phyloP scores from a whole-genome alignment of 2,329 filamentous ascomycete species.

The Teratosphaeria epicoccoides region DNA sequence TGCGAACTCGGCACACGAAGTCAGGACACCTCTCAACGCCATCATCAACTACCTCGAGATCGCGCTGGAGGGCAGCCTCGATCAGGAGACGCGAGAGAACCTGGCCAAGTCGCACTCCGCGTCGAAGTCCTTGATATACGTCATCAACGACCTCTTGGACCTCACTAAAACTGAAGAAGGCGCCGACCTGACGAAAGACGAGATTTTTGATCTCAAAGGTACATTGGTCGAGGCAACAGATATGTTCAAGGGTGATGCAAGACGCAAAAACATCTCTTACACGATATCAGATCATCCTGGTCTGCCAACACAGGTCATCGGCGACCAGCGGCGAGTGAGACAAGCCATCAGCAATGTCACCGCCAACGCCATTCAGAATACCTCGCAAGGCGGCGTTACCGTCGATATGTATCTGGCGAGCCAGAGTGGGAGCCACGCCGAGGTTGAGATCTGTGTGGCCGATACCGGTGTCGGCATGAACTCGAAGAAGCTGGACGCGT shows the following conservation, averaged over 20 bases:
- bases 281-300: conserved; percentile 56
- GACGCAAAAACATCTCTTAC: conserved; percentile 63
- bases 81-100: conserved; percentile 75
- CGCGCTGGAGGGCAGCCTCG: conserved; percentile 68
- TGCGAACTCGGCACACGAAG: conserved; percentile 84
- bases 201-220: conserved; percentile 60
- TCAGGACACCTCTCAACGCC: conserved; percentile 80
- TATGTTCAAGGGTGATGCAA: conserved; percentile 62
- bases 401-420: conserved; percentile 59
- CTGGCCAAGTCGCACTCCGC: conserved; percentile 76
- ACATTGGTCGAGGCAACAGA: conserved; percentile 71
- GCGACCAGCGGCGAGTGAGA: conserved; percentile 69
- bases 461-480: conserved; percentile 64
- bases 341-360: conserved; percentile 75
- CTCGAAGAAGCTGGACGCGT: conserved; percentile 43
- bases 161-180: conserved; percentile 82
- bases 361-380: conserved; percentile 77
- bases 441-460: conserved; percentile 62
- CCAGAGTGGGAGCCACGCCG: conserved; percentile 42
- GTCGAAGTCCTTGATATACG: conserved; percentile 84
- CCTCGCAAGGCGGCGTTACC: conserved; percentile 53
- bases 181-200: conserved; percentile 65
- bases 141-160: conserved; percentile 85
- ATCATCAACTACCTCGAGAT: conserved; percentile 95
- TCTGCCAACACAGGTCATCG: conserved; percentile 60